These are phyloP conservation scores for Cynara cardunculus DNA, from an alignment of 129 eudicot species.

Conservation along the genomic window DNA sequence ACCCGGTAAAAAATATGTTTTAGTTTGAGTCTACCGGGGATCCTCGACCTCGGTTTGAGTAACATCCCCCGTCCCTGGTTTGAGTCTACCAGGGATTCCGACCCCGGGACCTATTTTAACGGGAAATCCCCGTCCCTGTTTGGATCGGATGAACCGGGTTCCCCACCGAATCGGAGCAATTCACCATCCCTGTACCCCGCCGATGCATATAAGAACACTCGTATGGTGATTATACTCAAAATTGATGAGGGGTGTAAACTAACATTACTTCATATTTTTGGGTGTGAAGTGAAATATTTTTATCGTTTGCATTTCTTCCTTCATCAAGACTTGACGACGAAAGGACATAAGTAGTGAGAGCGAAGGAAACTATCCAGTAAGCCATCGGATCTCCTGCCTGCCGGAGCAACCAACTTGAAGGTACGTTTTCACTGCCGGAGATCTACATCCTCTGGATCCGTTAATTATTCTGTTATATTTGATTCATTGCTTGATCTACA, in stretches of 20 bases:
- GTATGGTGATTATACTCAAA: not conserved
- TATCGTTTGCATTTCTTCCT: conserved; percentile 7
- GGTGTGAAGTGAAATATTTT: not conserved
- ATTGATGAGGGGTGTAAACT: not conserved
- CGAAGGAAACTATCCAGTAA: conserved; percentile 16
- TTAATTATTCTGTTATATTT: not conserved
- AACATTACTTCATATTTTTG: not conserved
- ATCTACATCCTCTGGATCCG: not conserved
- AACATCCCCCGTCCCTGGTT: too few relatives aligned
- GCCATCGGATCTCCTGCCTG: conserved; percentile 16
- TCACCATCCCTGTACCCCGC: too few relatives aligned
- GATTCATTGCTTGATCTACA: conserved; percentile 1
- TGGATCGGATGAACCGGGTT: too few relatives aligned
- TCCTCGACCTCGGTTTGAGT: too few relatives aligned
- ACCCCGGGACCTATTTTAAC: too few relatives aligned
- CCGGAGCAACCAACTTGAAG: not conserved
- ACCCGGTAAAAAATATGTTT: too few relatives aligned
- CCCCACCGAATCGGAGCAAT: too few relatives aligned
- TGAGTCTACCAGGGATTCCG: too few relatives aligned
- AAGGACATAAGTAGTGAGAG: not conserved
- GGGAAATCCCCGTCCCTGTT: too few relatives aligned
- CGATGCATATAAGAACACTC: too few relatives aligned
- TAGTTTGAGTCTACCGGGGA: too few relatives aligned
- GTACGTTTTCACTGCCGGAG: not conserved
- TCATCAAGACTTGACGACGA: not conserved